Evolutionary conservation across 169 alveolate genomes (phyloP).

Genomic region (Cryptosporidium canis): DNA sequence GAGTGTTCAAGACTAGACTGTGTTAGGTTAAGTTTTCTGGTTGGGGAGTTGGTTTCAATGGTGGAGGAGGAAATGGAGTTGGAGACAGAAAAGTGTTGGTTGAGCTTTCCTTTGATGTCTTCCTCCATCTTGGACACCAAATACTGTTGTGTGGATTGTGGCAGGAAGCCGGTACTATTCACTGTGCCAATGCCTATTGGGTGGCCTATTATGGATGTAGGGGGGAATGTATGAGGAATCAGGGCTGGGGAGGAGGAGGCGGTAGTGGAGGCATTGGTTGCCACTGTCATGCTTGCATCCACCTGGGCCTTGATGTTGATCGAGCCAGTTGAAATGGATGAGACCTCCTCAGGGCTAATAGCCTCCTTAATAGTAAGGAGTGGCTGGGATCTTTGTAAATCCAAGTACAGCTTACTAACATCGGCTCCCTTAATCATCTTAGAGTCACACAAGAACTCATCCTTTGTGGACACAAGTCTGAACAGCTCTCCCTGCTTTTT

Average conservation of each 20-base stretch:
- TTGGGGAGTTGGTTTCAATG: conserved; percentile 27
- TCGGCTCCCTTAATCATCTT: conserved; percentile 30
- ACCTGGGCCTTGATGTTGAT: background rate
- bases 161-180: background rate
- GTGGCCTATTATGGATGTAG: background rate
- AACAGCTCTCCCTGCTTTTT: conserved; percentile 62
- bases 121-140: background rate
- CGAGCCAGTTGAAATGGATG: background rate
- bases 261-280: background rate
- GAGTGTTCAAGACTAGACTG: conserved; percentile 34
- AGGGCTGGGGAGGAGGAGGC: background rate
- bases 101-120: background rate
- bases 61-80: conserved; percentile 44
- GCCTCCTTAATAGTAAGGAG: background rate
- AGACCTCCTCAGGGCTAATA: background rate
- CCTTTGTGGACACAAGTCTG: conserved; percentile 65
- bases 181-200: background rate
- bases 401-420: background rate
- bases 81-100: background rate
- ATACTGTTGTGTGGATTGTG: background rate
- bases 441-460: conserved; percentile 52
- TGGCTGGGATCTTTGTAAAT: background rate
- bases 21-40: conserved; percentile 37
- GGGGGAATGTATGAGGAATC: background rate
- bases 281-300: background rate